Percentiles rank a stretch among this genome's conserved stretches.
Conservation (phyloP, 768 basidiomycete genomes). For the Lentinula guzmanii region DNA sequence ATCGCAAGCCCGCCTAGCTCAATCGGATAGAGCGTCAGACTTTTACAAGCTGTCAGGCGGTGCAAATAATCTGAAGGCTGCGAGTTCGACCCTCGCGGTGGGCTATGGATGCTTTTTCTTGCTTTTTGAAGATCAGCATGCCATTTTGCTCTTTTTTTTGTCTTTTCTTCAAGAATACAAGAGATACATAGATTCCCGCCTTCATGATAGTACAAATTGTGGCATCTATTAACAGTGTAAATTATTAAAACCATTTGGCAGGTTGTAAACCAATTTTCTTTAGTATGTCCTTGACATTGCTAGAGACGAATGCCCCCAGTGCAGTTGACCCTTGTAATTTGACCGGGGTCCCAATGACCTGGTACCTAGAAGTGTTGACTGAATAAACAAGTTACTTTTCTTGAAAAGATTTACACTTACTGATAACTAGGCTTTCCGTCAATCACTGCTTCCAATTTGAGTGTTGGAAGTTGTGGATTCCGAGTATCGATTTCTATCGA, state of each 20-base stretch:
- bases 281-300: slow-evolving; percentile 48
- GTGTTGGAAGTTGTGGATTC: slow-evolving; percentile 39
- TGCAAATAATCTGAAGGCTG: slow-evolving; percentile 46
- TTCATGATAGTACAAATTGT: too few relatives aligned
- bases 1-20: slow-evolving; percentile 47
- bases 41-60: slow-evolving; percentile 12
- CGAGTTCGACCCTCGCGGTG: slow-evolving; percentile 84
- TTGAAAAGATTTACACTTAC: slow-evolving; percentile 26
- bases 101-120: slow-evolving; percentile 34
- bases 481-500: slow-evolving; percentile 66
- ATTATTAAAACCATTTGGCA: slow-evolving; percentile 47
- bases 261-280: slow-evolving; percentile 49
- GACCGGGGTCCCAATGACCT: slow-evolving; percentile 43
- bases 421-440: slow-evolving; percentile 50
- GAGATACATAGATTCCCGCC: too few relatives aligned
- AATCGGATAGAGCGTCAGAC: slow-evolving; percentile 65
- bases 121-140: not conserved
- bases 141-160: not conserved
- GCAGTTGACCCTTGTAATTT: slow-evolving; percentile 34
- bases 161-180: too few relatives aligned
- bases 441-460: slow-evolving; percentile 54
- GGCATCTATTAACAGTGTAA: not conserved
- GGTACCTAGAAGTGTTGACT: slow-evolving; percentile 26
- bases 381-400: not conserved
- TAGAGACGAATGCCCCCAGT: slow-evolving; percentile 39